These are phyloP conservation scores for Chlorella sp. DNA, from an alignment of 139 green algal species.

Conservation along the genomic window DNA sequence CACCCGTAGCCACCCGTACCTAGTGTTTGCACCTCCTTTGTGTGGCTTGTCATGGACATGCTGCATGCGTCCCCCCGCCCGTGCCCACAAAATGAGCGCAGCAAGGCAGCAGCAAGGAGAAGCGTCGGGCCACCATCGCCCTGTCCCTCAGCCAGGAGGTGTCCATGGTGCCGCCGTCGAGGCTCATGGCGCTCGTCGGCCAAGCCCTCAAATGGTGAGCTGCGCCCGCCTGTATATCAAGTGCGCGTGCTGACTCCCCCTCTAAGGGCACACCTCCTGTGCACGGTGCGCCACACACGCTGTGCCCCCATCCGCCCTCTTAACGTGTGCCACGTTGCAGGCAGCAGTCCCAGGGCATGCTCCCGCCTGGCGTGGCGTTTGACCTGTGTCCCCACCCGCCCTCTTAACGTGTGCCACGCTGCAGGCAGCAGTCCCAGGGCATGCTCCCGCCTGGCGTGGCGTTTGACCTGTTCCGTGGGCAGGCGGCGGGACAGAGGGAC, in stretches of 20 bases:
- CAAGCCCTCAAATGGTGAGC: conserved; percentile 91
- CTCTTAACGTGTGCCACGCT: too few species aligned
- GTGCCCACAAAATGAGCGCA: too few species aligned
- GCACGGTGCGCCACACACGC: too few species aligned
- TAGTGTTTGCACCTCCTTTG: too few species aligned
- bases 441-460: conserved; percentile 75
- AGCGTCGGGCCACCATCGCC: conserved; percentile 74
- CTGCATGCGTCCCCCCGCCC: too few species aligned
- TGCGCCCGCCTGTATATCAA: too few species aligned
- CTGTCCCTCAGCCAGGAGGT: conserved; percentile 81
- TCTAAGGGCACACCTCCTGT: too few species aligned
- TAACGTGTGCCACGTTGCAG: too few species aligned
- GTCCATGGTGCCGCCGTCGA: conserved; percentile 76
- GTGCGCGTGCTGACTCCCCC: neutral
- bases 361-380: conserved; percentile 82
- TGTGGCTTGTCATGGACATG: too few species aligned
- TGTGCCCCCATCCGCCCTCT: too few species aligned
- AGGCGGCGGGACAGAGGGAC: conserved; percentile 62
- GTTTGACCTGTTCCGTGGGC: conserved; percentile 90
- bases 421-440: conserved; percentile 87
- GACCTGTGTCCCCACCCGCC: too few species aligned
- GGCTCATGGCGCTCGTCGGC: conserved; percentile 92
- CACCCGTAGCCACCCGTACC: too few species aligned
- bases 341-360: conserved; percentile 86
- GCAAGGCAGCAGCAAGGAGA: conserved; percentile 68